Conservation (phyloP, 2,329 filamentous ascomycete genomes). For the Emmonsiellopsis sp. region DNA sequence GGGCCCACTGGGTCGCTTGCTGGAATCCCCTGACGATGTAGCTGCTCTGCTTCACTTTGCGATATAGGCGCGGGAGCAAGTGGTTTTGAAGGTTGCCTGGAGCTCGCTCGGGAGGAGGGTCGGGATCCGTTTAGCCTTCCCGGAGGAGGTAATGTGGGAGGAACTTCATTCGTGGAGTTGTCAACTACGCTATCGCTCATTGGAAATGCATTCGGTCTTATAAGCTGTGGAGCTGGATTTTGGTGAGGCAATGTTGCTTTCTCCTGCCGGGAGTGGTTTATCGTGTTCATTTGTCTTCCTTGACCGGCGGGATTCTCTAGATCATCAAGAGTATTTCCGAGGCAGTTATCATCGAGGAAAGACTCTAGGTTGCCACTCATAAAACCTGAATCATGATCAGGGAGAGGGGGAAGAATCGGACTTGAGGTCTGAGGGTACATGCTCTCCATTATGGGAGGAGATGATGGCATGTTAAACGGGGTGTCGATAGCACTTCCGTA, state of each 20-base stretch:
- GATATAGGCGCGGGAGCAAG: constrained; percentile 29
- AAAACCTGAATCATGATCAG: constrained; percentile 64
- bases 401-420: constrained; percentile 59
- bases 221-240: background rate
- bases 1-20: constrained; percentile 43
- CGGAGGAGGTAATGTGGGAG: constrained; percentile 18
- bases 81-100: constrained; percentile 27
- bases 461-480: constrained; percentile 77
- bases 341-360: constrained; percentile 53
- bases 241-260: background rate
- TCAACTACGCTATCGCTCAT: constrained; percentile 12
- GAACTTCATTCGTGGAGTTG: constrained; percentile 15
- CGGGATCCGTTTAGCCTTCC: constrained; percentile 23
- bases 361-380: constrained; percentile 72
- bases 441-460: constrained; percentile 68
- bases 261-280: background rate
- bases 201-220: background rate
- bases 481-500: constrained; percentile 51
- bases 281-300: background rate
- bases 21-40: constrained; percentile 25
- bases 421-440: constrained; percentile 65
- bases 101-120: constrained; percentile 29
- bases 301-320: background rate
- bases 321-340: constrained; percentile 3
- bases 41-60: constrained; percentile 25